Base-by-base conservation (phyloP, 75 land plant species). In the Pinus tabuliformis region DNA sequence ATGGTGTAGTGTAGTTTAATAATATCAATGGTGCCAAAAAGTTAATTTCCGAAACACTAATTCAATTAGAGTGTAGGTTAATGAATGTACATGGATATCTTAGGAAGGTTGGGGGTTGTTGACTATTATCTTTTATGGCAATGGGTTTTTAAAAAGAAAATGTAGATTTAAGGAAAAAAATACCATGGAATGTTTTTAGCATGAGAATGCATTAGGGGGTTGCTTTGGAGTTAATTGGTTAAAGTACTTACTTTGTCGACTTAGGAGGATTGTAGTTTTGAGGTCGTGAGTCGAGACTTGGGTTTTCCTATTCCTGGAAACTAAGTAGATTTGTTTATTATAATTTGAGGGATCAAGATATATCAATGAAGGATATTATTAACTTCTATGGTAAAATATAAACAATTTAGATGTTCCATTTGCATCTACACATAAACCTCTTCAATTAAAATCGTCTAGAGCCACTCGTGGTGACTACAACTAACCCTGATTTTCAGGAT, bases 401-500 rank as follows among this genome's bases (percentile, higher is more conserved):
- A 68, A 57, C 16, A 39, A 49, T 37, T 22, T 22, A 12, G 70
- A 61, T 9, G 16, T 16, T 39, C 54, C 30, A 30, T 37, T 30
- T 64, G 11, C 59, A 15, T 54, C 78, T 28, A 80, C 60, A 58
- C 60, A 58, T 16, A 58, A 66, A 77, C 18, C 33, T 36, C 26
- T 74, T 16, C 73, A 65, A 61, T 64, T 33, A 26, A 52, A 56
- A 33, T 37, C 75, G 11, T 59, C 68, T 21, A 77, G 72, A 22
- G 24, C 74, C 73, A 82, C 16, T 81, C 70, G 73, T 52, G 70
- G 57, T 39, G 72, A 75, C 56, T 75, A 62, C 61, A 79, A 73
- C 33, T 59, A 81, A 58, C 80, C 80, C 56, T 77, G 87, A 28
- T 78, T 68, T 66, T 76, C 78, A n/a, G 36, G 72, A 14, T 77